Conservation (phyloP, 768 basidiomycete genomes). For the Cyathus striatus region DNA sequence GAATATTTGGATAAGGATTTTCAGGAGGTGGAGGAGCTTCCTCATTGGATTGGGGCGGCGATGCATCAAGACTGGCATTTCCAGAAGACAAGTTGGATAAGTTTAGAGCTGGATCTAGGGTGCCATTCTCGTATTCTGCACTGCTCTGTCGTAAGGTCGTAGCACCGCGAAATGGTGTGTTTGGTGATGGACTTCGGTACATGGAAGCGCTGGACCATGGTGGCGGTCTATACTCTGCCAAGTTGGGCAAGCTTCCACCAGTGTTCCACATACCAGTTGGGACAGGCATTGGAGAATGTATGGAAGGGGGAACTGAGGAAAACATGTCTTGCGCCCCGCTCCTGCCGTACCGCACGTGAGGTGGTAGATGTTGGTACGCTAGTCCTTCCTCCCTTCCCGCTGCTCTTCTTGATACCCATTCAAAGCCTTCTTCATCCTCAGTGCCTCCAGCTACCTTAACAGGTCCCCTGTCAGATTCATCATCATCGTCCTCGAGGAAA, state of each 20-base stretch:
- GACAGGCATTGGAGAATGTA: conserved; percentile 22
- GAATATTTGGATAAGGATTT: conserved; percentile 64
- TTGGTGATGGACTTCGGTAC: conserved; percentile 28
- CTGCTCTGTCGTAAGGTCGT: conserved; percentile 5
- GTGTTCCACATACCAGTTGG: conserved; percentile 36
- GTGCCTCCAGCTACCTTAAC: conserved; percentile 46
- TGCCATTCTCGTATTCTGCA: no score
- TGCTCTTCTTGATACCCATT: conserved; percentile 73
- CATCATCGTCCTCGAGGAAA: conserved; percentile 83
- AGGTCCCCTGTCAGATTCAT: conserved; percentile 43
- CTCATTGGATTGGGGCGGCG: conserved; percentile 11
- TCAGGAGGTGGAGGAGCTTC: conserved; percentile 20
- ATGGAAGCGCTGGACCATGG: conserved; percentile 19
- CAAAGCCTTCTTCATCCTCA: conserved; percentile 73
- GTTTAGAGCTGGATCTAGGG: not conserved
- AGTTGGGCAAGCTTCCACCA: conserved; percentile 30
- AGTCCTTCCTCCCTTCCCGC: conserved; percentile 51
- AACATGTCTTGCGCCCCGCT: conserved; percentile 56
- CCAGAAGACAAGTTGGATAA: not conserved
- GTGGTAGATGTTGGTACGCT: conserved; percentile 67
- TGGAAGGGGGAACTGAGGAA: conserved; percentile 44
- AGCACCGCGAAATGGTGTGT: conserved; percentile 23
- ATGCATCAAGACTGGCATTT: conserved; percentile 11
- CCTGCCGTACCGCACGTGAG: conserved; percentile 64
- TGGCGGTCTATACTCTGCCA: conserved; percentile 28